These are phyloP conservation scores for Gloeopeniophorella convolvens DNA, from an alignment of 768 basidiomycete species.

Conservation along the genomic window DNA sequence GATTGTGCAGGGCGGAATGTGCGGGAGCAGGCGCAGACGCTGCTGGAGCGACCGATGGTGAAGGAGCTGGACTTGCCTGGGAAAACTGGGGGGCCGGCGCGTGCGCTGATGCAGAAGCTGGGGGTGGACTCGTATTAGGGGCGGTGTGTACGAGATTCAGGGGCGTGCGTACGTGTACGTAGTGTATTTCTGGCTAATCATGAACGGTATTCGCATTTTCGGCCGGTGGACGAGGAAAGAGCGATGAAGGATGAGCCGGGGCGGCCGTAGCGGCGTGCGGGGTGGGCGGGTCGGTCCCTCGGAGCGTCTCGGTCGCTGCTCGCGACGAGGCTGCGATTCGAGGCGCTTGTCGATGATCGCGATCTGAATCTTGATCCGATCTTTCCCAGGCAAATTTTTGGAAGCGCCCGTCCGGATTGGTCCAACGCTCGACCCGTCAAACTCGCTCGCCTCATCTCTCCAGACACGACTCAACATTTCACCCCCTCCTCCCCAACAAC, in stretches of 20 bases:
- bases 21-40: constrained; percentile 51
- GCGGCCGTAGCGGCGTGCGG: not conserved
- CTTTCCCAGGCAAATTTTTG: constrained; percentile 20
- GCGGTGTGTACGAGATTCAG: not conserved
- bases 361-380: constrained; percentile 19
- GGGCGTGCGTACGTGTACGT: no score
- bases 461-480: no score
- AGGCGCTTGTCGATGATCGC: no score
- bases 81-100: constrained; percentile 57
- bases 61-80: constrained; percentile 69
- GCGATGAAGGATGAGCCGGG: not conserved
- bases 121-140: constrained; percentile 34
- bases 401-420: constrained; percentile 18
- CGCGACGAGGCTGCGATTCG: no score
- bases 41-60: constrained; percentile 69
- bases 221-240: not conserved
- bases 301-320: no score
- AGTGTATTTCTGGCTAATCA: no score
- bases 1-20: constrained; percentile 52
- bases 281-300: constrained; percentile 13
- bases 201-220: no score
- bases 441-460: no score
- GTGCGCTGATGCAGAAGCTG: constrained; percentile 58
- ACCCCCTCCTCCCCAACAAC: no score
- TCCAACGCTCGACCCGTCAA: no score